These are phyloP conservation scores for Abrus pulchellus DNA, from an alignment of 306 rosid species.

Conservation along the genomic window DNA sequence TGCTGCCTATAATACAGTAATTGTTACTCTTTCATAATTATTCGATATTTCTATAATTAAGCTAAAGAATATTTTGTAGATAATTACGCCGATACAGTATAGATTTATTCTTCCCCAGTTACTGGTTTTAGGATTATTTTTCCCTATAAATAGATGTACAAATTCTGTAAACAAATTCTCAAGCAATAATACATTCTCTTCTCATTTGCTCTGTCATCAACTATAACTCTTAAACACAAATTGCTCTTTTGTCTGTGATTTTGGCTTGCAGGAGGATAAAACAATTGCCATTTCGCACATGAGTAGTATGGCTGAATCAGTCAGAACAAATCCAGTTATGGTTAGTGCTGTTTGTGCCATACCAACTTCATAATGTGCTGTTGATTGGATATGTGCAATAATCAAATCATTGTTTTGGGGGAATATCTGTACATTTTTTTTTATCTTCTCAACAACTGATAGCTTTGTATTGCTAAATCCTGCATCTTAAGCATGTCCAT, in stretches of 20 bases:
- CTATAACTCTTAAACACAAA: background rate
- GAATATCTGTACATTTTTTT: constrained; percentile 13
- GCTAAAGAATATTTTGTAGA: too few relatives aligned
- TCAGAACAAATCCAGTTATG: constrained; percentile 69
- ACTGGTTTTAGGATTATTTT: too few relatives aligned
- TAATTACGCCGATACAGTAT: too few relatives aligned
- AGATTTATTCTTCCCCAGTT: too few relatives aligned
- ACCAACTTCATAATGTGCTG: constrained; percentile 23
- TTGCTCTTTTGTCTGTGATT: constrained; percentile 34
- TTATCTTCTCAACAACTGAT: constrained; percentile 11
- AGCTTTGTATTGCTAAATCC: constrained; percentile 24
- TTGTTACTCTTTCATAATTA: too few relatives aligned
- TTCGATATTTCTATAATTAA: too few relatives aligned
- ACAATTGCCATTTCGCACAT: constrained; percentile 66
- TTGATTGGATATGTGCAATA: constrained; percentile 29
- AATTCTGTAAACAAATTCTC: too few relatives aligned
- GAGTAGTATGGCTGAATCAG: constrained; percentile 65
- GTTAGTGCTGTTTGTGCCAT: constrained; percentile 60
- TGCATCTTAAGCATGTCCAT: constrained; percentile 35
- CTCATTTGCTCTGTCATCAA: too few relatives aligned
- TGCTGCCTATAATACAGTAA: too few relatives aligned
- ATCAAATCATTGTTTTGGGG: constrained; percentile 15
- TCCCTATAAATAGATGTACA: too few relatives aligned
- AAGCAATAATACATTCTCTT: too few relatives aligned
- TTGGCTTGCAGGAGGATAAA: constrained; percentile 75